These are phyloP conservation scores for Xylaria sp. DNA, from an alignment of 2,329 filamentous ascomycete species.

Conservation along the genomic window DNA sequence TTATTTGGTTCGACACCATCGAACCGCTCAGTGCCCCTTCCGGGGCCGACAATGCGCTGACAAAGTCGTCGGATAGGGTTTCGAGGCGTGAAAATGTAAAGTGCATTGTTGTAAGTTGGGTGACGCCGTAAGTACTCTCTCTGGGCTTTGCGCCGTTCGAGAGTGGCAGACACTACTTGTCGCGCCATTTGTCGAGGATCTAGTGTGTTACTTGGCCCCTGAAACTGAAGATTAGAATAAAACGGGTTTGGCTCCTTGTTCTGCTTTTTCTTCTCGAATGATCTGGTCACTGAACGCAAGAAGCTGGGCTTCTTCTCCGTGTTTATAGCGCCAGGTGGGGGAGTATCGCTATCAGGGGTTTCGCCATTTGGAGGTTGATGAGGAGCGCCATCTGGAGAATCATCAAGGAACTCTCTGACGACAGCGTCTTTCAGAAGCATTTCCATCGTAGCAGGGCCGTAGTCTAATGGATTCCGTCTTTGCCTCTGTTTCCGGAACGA, in stretches of 20 bases:
- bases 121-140: conserved; percentile 87
- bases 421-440: conserved; percentile 97
- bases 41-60: conserved; percentile 88
- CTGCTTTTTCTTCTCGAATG: conserved; percentile 59
- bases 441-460: conserved; percentile 88
- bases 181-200: conserved; percentile 89
- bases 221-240: conserved; percentile 76
- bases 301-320: conserved; percentile 61
- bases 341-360: conserved; percentile 37
- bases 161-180: conserved; percentile 83
- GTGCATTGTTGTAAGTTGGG: conserved; percentile 88
- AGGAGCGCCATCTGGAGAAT: conserved; percentile 56
- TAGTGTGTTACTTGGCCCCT: conserved; percentile 75
- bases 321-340: conserved; percentile 45
- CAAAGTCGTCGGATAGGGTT: conserved; percentile 83
- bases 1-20: conserved; percentile 91
- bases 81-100: conserved; percentile 82
- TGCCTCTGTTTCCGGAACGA: conserved; percentile 64
- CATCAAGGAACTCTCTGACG: conserved; percentile 91
- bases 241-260: conserved; percentile 90
- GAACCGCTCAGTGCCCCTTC: conserved; percentile 82
- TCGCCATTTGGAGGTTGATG: conserved; percentile 14
- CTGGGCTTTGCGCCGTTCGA: conserved; percentile 84
- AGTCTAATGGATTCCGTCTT: conserved; percentile 83
- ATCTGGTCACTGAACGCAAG: conserved; percentile 66